Evolutionary conservation across 768 basidiomycete species (phyloP).

Genomic region (Termitomyces heimii): DNA sequence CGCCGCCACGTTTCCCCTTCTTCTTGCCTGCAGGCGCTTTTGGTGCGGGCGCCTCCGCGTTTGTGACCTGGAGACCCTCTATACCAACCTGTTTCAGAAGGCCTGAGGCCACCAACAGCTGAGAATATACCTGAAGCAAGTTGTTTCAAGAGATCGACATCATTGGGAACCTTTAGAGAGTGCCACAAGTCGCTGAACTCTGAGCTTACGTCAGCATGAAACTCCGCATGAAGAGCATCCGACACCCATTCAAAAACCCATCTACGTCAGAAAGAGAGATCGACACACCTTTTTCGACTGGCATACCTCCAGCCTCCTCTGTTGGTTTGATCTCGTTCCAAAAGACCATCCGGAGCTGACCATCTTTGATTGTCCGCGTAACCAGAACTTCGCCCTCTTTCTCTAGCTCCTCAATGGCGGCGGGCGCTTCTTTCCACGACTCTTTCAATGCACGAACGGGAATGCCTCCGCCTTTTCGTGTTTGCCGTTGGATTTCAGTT

Average conservation of each 20-base stretch:
- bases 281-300: conserved; percentile 70
- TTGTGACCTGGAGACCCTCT: conserved; percentile 82
- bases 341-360: conserved; percentile 78
- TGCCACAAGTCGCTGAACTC: conserved; percentile 91
- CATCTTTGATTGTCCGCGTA: conserved; percentile 81
- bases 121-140: conserved; percentile 58
- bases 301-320: conserved; percentile 62
- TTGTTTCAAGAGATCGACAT: conserved; percentile 74
- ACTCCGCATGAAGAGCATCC: background rate
- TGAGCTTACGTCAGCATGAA: conserved; percentile 25
- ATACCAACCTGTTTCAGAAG: conserved; percentile 10
- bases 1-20: conserved; percentile 80
- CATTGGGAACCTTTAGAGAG: conserved; percentile 75
- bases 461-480: conserved; percentile 79
- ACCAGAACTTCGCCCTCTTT: conserved; percentile 84
- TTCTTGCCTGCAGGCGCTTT: conserved; percentile 54
- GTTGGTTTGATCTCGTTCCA: conserved; percentile 85
- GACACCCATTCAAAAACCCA: conserved; percentile 6
- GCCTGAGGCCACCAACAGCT: conserved; percentile 1
- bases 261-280: background rate
- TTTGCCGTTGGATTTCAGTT: conserved; percentile 81
- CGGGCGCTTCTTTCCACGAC: conserved; percentile 84
- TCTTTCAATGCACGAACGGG: conserved; percentile 82
- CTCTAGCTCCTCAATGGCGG: conserved; percentile 85
- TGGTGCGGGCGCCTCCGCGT: conserved; percentile 52